phyloP scores from a whole-genome alignment of 345 rosid genomes.

The Sapria himalayana region DNA sequence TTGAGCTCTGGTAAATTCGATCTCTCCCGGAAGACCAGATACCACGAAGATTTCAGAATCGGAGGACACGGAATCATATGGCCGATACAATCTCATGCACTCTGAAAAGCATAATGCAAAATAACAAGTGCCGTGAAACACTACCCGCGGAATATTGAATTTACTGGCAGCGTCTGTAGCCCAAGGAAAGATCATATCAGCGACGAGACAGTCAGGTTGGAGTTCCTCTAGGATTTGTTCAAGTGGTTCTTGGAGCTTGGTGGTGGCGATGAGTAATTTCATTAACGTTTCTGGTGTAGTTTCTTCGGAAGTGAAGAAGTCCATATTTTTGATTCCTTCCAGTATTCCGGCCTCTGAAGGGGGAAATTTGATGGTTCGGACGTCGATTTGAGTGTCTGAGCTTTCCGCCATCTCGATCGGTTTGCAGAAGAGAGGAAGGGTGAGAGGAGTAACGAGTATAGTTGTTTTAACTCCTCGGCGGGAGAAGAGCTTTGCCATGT shows the following conservation, averaged over 20 bases:
- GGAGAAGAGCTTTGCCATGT: conserved; percentile 8
- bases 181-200: conserved; percentile 48
- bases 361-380: conserved; percentile 9
- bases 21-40: conserved; percentile 13
- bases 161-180: conserved; percentile 21
- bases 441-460: conserved; percentile 8
- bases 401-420: conserved; percentile 5
- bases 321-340: conserved; percentile 8
- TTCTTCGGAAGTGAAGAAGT: neutral
- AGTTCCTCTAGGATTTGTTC: conserved; percentile 10
- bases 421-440: conserved; percentile 9
- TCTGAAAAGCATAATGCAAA: conserved; percentile 14
- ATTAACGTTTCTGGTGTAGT: neutral
- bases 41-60: conserved; percentile 18
- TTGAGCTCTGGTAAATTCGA: conserved; percentile 9
- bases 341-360: conserved; percentile 15
- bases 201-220: conserved; percentile 19
- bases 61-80: conserved; percentile 13
- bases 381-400: conserved; percentile 8
- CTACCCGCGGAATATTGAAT: conserved; percentile 24
- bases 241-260: conserved; percentile 13
- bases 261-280: conserved; percentile 7
- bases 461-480: conserved; percentile 5
- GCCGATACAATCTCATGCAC: conserved; percentile 13
- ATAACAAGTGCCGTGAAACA: conserved; percentile 29